Conservation (phyloP, 2,329 filamentous ascomycete genomes). For the Penicillium rolfsii region DNA sequence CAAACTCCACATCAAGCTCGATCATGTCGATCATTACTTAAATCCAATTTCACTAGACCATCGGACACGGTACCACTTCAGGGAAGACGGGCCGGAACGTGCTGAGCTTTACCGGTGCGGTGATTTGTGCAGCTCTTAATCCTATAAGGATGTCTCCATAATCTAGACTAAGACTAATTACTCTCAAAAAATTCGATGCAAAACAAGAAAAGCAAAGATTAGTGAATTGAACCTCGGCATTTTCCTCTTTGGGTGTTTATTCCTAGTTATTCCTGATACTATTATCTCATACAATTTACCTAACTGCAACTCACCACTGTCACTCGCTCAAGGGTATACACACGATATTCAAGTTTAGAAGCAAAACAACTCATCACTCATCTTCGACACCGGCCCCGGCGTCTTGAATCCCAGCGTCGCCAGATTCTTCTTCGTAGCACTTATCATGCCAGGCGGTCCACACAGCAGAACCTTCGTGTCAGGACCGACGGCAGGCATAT, state of each 20-base stretch:
- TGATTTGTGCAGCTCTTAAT: background rate
- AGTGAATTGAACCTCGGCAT: background rate
- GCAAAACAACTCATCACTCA: slow-evolving; percentile 20
- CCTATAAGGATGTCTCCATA: background rate
- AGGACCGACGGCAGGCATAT: slow-evolving; percentile 6
- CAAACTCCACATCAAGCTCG: background rate
- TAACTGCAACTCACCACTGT: background rate
- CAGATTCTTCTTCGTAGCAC: slow-evolving; percentile 19
- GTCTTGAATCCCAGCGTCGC: slow-evolving; percentile 14
- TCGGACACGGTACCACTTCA: background rate
- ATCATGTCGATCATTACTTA: background rate
- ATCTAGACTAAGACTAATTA: background rate
- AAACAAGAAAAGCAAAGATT: background rate
- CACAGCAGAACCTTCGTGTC: slow-evolving; percentile 22
- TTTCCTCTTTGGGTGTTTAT: background rate
- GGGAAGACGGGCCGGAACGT: background rate
- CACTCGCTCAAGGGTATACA: background rate
- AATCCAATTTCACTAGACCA: background rate
- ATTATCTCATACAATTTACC: background rate
- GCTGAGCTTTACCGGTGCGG: background rate
- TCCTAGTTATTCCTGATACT: background rate
- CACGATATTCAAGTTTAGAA: slow-evolving; percentile 6
- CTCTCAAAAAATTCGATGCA: background rate
- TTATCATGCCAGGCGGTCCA: slow-evolving; percentile 21
- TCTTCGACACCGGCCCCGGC: slow-evolving; percentile 17